A percentile compares a stretch with the other conserved stretches of the same genome.
phyloP scores from a whole-genome alignment of 2,329 filamentous ascomycete species.

The Trichoderma oligosporum region DNA sequence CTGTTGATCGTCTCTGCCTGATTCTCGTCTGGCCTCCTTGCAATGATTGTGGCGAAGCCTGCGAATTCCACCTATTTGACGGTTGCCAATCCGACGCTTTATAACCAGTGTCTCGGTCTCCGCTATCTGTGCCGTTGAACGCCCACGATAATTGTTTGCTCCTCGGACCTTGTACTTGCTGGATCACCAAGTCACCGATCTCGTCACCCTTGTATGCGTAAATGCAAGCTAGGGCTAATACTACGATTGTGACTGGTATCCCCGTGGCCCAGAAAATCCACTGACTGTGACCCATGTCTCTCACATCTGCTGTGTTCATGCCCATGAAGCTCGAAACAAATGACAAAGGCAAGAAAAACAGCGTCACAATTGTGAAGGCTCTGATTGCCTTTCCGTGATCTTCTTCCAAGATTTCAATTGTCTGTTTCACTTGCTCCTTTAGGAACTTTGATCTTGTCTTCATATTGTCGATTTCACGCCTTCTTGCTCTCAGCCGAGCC shows the following conservation, averaged over 20 bases:
- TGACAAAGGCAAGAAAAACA: constrained; percentile 34
- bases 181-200: constrained; percentile 7
- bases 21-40: too few relatives aligned
- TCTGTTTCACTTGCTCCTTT: constrained; percentile 27
- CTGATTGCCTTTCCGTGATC: constrained; percentile 32
- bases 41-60: too few relatives aligned
- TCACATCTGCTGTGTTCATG: constrained; percentile 43
- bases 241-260: constrained; percentile 36
- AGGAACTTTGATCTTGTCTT: constrained; percentile 12
- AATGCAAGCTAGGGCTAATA: constrained; percentile 27
- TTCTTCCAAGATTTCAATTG: constrained; percentile 29
- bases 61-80: too few relatives aligned
- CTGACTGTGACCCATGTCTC: constrained; percentile 38
- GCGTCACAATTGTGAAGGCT: constrained; percentile 40
- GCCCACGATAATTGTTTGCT: too few relatives aligned
- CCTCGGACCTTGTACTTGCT: not conserved
- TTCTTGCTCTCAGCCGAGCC: not conserved
- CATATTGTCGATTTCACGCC: not conserved
- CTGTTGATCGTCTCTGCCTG: too few relatives aligned
- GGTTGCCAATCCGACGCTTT: too few relatives aligned
- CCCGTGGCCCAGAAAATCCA: constrained; percentile 41
- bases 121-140: too few relatives aligned
- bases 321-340: constrained; percentile 35
- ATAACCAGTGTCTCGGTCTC: too few relatives aligned
- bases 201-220: constrained; percentile 26